A percentile compares a stretch with the other conserved stretches of the same genome.
phyloP scores from a whole-genome alignment of 1,139 yeast species.

The Pichia terricola region DNA sequence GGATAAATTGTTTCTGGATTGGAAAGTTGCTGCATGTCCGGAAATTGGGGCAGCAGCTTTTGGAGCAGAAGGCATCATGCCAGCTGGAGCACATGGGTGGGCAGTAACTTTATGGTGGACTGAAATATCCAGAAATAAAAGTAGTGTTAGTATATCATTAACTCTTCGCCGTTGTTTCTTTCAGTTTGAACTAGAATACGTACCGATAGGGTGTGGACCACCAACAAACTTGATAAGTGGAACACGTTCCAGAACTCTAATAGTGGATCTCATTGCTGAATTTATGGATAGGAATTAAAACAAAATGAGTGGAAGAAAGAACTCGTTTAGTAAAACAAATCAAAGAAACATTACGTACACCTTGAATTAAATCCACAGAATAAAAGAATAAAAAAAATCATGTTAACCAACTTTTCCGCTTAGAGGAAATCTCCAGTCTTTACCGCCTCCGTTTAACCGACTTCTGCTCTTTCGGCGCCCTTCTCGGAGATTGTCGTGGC shows the following conservation, averaged over 20 bases:
- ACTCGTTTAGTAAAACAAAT: too few relatives aligned
- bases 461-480: too few relatives aligned
- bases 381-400: too few relatives aligned
- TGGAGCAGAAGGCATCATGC: constrained; percentile 35
- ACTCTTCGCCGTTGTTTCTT: neutral
- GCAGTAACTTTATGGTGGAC: constrained; percentile 19
- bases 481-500: too few relatives aligned
- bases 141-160: neutral
- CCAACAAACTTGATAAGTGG: constrained; percentile 61
- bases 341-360: too few relatives aligned
- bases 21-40: constrained; percentile 16
- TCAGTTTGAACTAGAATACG: constrained; percentile 7
- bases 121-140: neutral
- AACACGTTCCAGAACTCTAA: constrained; percentile 29
- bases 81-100: constrained; percentile 47
- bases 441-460: neutral
- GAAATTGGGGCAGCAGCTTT: constrained; percentile 30
- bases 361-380: too few relatives aligned
- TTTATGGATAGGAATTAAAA: too few relatives aligned
- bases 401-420: neutral
- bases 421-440: neutral
- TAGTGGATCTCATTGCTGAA: constrained; percentile 26
- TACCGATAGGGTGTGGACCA: constrained; percentile 31
- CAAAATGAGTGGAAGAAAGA: too few relatives aligned
- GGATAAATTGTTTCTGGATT: constrained; percentile 57